These are phyloP conservation scores for Epicoccum sorghinum DNA, from an alignment of 2,329 filamentous ascomycete genomes.

Conservation along the genomic window DNA sequence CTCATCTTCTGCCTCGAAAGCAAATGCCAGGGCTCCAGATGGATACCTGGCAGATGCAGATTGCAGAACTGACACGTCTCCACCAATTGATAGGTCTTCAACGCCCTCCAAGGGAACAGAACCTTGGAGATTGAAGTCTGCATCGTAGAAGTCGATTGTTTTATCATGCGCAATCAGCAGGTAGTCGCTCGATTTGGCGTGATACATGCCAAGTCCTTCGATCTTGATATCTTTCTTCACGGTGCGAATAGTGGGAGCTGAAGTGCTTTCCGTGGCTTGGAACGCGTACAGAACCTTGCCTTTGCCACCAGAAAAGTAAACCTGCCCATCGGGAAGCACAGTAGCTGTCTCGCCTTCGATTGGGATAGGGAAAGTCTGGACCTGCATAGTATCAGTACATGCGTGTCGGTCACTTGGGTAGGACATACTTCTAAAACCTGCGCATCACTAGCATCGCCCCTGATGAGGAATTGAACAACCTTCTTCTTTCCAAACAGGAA, in stretches of 20 bases:
- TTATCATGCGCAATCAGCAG: slow-evolving; percentile 35
- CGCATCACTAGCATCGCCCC: slow-evolving; percentile 13
- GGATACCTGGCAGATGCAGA: slow-evolving; percentile 18
- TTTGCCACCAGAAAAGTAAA: slow-evolving; percentile 36
- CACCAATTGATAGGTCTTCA: slow-evolving; percentile 32
- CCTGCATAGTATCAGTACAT: slow-evolving; percentile 13
- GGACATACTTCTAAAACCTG: slow-evolving; percentile 33
- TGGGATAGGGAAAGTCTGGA: slow-evolving; percentile 37
- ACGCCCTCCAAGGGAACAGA: slow-evolving; percentile 30
- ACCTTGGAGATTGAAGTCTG: slow-evolving; percentile 21
- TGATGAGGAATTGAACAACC: slow-evolving; percentile 36
- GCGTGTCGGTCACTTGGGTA: neutral
- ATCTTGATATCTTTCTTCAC: slow-evolving; percentile 25
- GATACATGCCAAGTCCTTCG: slow-evolving; percentile 31
- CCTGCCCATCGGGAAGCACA: slow-evolving; percentile 23
- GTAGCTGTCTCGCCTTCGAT: slow-evolving; percentile 38
- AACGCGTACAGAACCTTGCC: slow-evolving; percentile 38
- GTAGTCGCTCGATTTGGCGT: slow-evolving; percentile 23
- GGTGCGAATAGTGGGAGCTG: slow-evolving; percentile 26
- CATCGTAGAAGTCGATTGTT: slow-evolving; percentile 32
- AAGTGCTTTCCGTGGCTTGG: slow-evolving; percentile 30
- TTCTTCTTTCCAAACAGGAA: slow-evolving; percentile 41
- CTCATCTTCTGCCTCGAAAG: slow-evolving; percentile 34
- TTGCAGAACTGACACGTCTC: slow-evolving; percentile 35
- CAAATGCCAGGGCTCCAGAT: slow-evolving; percentile 30